Evolutionary conservation across 1,284 basidiomycete species (phyloP).

Genomic region (Ceratobasidium sp.): DNA sequence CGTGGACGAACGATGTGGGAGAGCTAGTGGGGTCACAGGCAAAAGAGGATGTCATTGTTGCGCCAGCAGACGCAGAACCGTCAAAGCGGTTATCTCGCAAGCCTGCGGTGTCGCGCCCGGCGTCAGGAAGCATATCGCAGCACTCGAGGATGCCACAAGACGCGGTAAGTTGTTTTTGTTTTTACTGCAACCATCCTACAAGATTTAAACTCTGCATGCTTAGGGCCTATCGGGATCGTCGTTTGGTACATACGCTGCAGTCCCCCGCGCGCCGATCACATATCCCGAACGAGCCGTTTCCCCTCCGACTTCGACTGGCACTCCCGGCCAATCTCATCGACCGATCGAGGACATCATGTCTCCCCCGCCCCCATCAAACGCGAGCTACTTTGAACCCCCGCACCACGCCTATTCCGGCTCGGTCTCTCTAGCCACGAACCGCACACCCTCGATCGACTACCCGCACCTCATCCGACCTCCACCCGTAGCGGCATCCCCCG

Average conservation of each 20-base stretch:
- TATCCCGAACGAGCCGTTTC: constrained; percentile 43
- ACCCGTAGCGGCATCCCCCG: constrained; percentile 76
- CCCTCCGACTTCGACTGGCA: constrained; percentile 36
- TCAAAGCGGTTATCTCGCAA: constrained; percentile 52
- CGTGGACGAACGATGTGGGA: constrained; percentile 82
- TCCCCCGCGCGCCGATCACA: constrained; percentile 42
- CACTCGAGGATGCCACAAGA: constrained; percentile 47
- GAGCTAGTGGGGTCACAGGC: constrained; percentile 61
- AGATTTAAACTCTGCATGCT: constrained; percentile 32
- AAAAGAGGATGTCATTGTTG: constrained; percentile 55
- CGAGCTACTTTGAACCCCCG: constrained; percentile 84
- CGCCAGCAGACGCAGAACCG: constrained; percentile 47
- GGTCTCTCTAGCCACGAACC: constrained; percentile 56
- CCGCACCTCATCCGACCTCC: constrained; percentile 84
- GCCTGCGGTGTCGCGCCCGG: constrained; percentile 50
- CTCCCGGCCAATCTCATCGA: constrained; percentile 65
- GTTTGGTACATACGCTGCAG: constrained; percentile 12
- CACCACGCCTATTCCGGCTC: constrained; percentile 74
- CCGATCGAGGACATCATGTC: constrained; percentile 84
- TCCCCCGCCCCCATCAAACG: constrained; percentile 76
- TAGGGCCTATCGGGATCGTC: constrained; percentile 41
- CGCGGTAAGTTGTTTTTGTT: constrained; percentile 21
- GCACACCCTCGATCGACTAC: constrained; percentile 78
- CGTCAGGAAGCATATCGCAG: constrained; percentile 49
- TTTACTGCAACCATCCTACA: neutral